Evolutionary conservation across 768 basidiomycete species (phyloP).

Genomic region (Termitomyces sp.): DNA sequence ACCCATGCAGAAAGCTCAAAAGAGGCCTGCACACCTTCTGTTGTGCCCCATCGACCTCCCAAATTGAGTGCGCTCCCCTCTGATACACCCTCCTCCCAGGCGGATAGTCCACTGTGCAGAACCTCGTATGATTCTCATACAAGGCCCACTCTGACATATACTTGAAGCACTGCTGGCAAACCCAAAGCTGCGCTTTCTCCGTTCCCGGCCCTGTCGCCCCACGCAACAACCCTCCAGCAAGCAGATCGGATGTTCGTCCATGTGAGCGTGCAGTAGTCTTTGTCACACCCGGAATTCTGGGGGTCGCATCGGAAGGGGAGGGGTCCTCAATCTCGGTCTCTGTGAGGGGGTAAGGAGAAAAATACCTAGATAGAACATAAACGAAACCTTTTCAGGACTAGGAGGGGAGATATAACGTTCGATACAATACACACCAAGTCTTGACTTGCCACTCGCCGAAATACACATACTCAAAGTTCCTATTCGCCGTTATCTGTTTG

Average conservation of each 20-base stretch:
- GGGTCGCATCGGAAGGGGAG: slow-evolving; percentile 13
- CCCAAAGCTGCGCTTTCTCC: slow-evolving; percentile 61
- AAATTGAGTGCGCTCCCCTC: slow-evolving; percentile 82
- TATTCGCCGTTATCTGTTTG: slow-evolving; percentile 57
- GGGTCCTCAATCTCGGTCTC: slow-evolving; percentile 61
- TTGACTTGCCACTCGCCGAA: slow-evolving; percentile 85
- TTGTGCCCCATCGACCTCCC: slow-evolving; percentile 89
- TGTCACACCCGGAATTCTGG: slow-evolving; percentile 44
- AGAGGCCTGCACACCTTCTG: slow-evolving; percentile 55
- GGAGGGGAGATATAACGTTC: neutral
- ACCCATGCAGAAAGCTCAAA: neutral
- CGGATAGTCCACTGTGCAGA: slow-evolving; percentile 63
- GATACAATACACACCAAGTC: slow-evolving; percentile 59
- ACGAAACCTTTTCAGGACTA: neutral
- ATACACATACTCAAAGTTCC: slow-evolving; percentile 84
- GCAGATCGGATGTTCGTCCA: slow-evolving; percentile 67
- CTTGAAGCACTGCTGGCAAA: slow-evolving; percentile 95
- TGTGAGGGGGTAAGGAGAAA: slow-evolving; percentile 82
- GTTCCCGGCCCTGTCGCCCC: slow-evolving; percentile 29
- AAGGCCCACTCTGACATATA: slow-evolving; percentile 75
- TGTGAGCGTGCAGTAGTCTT: slow-evolving; percentile 53
- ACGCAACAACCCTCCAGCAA: slow-evolving; percentile 50
- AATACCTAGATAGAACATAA: slow-evolving; percentile 56
- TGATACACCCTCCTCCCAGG: slow-evolving; percentile 91
- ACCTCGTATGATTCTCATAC: slow-evolving; percentile 68